Base-by-base conservation (phyloP, 1,284 basidiomycete genomes). In the Xanthoconium separans region DNA sequence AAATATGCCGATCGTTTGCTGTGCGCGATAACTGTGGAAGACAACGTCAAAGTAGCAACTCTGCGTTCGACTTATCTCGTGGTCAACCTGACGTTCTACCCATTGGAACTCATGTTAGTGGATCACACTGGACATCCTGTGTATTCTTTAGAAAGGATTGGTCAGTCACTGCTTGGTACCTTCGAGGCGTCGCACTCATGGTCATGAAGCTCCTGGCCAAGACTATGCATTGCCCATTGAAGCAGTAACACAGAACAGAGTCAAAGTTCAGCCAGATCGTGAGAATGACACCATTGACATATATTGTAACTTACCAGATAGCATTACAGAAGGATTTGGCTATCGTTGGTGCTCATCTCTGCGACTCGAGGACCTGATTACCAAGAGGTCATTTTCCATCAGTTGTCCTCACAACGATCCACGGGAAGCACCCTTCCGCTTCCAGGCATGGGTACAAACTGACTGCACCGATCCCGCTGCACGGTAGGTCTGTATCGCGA, bases 11-110 rank as follows among this genome's bases (percentile, higher is more conserved):
- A 93, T 68, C 89, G 95, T 39, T 71, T 99, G 41, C 80, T 97
- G 22, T 97, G 93, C 70, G 95, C 98, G 62, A 87, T 99, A 59
- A 88, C 84, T 61, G 85, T 99, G 30, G 82, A 92, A 65, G 87
- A 97, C 69, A 98, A 95, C 65, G 89, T 97, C 70, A 99, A 99
- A 77, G 75, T 97, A 57, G 92, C 99, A 58, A 98, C 94, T 1
- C 83, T 99, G 62, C 83, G 95, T 39, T 99, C 97, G 0, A 94
- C 93, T 0, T 95, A 97, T 71, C 87, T 91, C 65, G 80, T 99
- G 50, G 90, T 95, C 71, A 99, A 99, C 71, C 76, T 87, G 57
- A 97, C 96, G 0, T 78, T 96, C 53, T 92, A 99, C 62, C 95
- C 97, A 2, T 75, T 98, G 61, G 97, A 99, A 73, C 75, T 99